Evolutionary conservation across 345 rosid species (phyloP).

Genomic region (Theobroma cacao): DNA sequence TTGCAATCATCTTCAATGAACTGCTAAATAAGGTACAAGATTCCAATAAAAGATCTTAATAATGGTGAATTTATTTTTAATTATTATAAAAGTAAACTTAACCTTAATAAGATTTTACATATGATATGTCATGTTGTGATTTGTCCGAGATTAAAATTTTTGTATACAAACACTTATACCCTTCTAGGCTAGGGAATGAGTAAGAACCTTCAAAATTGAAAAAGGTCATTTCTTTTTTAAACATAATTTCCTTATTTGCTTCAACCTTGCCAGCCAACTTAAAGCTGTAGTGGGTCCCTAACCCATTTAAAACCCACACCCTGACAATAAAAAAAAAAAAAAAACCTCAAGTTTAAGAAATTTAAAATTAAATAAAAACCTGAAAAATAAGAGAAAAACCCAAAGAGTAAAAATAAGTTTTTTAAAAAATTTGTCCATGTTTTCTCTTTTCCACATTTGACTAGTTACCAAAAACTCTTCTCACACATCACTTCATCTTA

Average conservation of each 20-base stretch:
- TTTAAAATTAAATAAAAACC: not conserved
- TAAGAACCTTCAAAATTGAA: not conserved
- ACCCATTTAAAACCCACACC: not conserved
- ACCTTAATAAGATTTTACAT: too few relatives aligned
- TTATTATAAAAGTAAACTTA: too few relatives aligned
- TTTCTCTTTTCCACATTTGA: not conserved
- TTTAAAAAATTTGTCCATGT: not conserved
- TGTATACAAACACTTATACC: too few relatives aligned
- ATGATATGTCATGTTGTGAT: too few relatives aligned
- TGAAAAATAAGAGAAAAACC: too few relatives aligned
- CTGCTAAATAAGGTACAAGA: too few relatives aligned
- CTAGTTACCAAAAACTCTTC: not conserved
- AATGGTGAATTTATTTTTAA: too few relatives aligned
- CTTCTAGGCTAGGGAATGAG: too few relatives aligned
- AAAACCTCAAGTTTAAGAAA: not conserved
- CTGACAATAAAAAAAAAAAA: not conserved
- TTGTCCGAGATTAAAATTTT: too few relatives aligned
- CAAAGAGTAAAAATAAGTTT: not conserved
- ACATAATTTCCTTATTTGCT: not conserved
- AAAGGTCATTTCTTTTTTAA: not conserved
- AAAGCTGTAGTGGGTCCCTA: conserved; percentile 1
- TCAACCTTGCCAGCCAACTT: conserved; percentile 4
- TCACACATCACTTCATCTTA: conserved; percentile 5
- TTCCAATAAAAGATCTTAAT: too few relatives aligned
- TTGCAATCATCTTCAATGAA: too few relatives aligned